Base-by-base conservation (phyloP, 371 early-diverging fungal genomes). In the Sporodiniella umbellata region DNA sequence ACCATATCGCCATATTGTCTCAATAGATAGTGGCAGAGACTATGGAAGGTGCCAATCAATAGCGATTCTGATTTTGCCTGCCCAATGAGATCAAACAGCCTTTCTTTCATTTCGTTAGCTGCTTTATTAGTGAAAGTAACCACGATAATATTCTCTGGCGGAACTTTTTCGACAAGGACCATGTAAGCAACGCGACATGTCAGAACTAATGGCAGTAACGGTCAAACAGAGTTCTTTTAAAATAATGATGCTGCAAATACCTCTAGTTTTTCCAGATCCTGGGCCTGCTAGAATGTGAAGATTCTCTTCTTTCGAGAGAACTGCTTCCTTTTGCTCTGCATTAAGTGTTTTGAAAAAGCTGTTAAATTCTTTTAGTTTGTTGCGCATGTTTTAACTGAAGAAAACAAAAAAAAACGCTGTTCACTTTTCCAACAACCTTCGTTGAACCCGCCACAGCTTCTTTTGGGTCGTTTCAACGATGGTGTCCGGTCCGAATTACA, bases 71-170 rank as follows among this genome's bases (percentile, higher is more conserved):
- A 70, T 15, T 47, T 62, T 22, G 47, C 44, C 14, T 21, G 21
- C 1, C 76, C 76, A 0, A 76, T 47, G 17, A 76, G 33, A 0
- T 52, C 26, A 0, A 44, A 18, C 12, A 85, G 56, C 1, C 82
- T 68, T 21, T 66, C 54, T 31, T 64, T 63, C 70, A 85, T 74
- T 58, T 85, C 86, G 12, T 63, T 66, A 0, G 86, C 82, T 5
- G 86, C 86, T 58, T 84, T 85, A 38, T 80, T 84, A 2, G 86
- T 84, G 54, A 85, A 85, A 1, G 86, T 84, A 0, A 81, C 78
- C 2, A 83, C 86, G 21, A 83, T 52, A 25, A 84, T 68, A 6
- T 53, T 18, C 4, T 33, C 15, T 3, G 84, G 81, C 1, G 56
- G 17, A 1, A 76, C 57, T 1, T 65, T 45, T 17, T 61, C 63